phyloP scores from a whole-genome alignment of 176 grass and related monocot genomes.

The Dendrocalamus sinicus region DNA sequence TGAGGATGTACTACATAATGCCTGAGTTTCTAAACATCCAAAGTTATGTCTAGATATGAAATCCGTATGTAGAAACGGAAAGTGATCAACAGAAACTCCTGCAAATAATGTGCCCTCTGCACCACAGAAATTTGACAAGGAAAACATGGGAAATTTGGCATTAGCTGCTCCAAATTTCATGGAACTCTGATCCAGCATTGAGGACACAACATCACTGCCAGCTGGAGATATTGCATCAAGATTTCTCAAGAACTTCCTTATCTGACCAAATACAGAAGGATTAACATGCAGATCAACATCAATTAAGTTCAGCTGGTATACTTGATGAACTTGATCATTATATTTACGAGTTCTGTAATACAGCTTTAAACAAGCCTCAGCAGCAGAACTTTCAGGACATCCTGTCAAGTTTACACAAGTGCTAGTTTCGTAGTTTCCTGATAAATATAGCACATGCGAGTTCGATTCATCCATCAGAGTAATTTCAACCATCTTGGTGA shows the following conservation, averaged over 20 bases:
- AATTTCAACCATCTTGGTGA: constrained; percentile 55
- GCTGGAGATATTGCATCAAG: constrained; percentile 54
- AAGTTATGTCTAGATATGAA: constrained; percentile 39
- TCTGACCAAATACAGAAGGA: constrained; percentile 65
- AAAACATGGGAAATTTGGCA: constrained; percentile 54
- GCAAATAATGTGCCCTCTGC: constrained; percentile 45
- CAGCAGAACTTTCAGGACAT: constrained; percentile 41
- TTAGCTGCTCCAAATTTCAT: constrained; percentile 29
- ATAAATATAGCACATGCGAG: constrained; percentile 55
- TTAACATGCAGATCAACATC: constrained; percentile 82
- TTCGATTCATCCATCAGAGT: constrained; percentile 57
- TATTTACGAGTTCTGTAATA: constrained; percentile 61
- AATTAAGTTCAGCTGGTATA: constrained; percentile 53
- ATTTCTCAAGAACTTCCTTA: constrained; percentile 63
- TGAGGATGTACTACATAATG: constrained; percentile 35
- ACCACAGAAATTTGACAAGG: constrained; percentile 60
- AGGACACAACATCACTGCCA: constrained; percentile 43
- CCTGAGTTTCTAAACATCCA: constrained; percentile 45
- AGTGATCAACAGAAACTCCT: constrained; percentile 62
- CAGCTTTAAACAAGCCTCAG: constrained; percentile 65
- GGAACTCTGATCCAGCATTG: constrained; percentile 36
- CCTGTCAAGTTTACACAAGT: constrained; percentile 22
- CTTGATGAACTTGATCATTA: constrained; percentile 53
- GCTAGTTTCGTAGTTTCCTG: constrained; percentile 52
- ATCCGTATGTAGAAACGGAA: constrained; percentile 69